Percentiles rank a stretch among this genome's conserved stretches.
Evolutionary conservation across 306 rosid species (phyloP).

Genomic region (Acacia crassicarpa): DNA sequence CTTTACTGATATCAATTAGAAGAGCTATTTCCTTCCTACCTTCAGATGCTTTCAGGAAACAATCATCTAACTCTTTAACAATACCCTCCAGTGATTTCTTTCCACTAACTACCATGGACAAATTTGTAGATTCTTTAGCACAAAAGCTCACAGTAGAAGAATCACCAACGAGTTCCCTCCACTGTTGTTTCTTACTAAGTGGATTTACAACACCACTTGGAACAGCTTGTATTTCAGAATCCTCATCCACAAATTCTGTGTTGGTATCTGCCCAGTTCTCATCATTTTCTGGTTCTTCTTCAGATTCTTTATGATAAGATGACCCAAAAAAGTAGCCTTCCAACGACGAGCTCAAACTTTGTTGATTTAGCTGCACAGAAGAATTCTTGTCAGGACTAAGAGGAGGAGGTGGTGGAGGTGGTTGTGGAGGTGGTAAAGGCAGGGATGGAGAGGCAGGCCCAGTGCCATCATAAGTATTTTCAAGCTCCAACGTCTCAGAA

Average conservation of each 20-base stretch:
- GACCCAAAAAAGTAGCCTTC: constrained; percentile 14
- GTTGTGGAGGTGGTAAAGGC: constrained; percentile 67
- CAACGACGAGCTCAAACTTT: constrained; percentile 31
- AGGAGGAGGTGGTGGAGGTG: constrained; percentile 74
- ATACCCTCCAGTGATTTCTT: constrained; percentile 66
- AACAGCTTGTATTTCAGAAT: constrained; percentile 54
- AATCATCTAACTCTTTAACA: constrained; percentile 72
- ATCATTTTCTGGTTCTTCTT: constrained; percentile 36
- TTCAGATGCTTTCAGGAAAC: constrained; percentile 80
- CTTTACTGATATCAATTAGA: constrained; percentile 65
- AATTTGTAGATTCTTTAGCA: constrained; percentile 41
- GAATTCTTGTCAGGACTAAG: constrained; percentile 52
- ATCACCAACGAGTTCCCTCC: constrained; percentile 36
- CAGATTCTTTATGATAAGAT: constrained; percentile 35
- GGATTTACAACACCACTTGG: constrained; percentile 37
- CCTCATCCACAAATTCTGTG: constrained; percentile 72
- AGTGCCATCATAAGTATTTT: constrained; percentile 42
- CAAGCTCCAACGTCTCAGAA: constrained; percentile 73
- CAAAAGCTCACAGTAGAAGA: constrained; percentile 42
- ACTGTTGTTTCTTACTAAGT: constrained; percentile 44
- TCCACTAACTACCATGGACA: constrained; percentile 42
- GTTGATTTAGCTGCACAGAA: constrained; percentile 20
- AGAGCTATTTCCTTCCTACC: constrained; percentile 78
- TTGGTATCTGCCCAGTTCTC: constrained; percentile 74
- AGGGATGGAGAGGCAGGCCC: constrained; percentile 62